phyloP scores from a whole-genome alignment of 257 asterid species.

The Solanum boliviense region DNA sequence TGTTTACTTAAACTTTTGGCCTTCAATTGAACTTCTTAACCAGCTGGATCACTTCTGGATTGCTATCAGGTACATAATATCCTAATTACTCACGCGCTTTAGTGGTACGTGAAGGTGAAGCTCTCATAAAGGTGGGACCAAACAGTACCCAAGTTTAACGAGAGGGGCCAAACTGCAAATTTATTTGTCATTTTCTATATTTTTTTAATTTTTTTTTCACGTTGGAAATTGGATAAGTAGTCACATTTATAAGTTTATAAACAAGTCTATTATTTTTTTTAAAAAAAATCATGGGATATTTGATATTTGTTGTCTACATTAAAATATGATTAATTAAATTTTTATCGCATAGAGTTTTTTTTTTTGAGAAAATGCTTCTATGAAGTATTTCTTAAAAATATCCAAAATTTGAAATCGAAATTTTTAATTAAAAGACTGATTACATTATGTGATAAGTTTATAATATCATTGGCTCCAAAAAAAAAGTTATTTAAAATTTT shows the following conservation, averaged over 20 bases:
- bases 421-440: too few relatives aligned
- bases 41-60: not conserved
- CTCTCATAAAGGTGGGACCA: not conserved
- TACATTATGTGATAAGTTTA: not conserved
- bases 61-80: not conserved
- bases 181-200: not conserved
- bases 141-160: not conserved
- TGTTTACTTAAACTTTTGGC: not conserved
- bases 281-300: not conserved
- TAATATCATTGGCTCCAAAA: not conserved
- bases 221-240: not conserved
- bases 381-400: too few relatives aligned
- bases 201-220: not conserved
- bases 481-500: not conserved
- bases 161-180: not conserved
- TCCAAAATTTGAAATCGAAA: rapidly evolving
- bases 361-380: too few relatives aligned
- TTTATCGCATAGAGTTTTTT: too few relatives aligned
- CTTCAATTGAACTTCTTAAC: not conserved
- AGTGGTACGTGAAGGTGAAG: not conserved
- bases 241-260: not conserved
- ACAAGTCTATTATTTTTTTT: too few relatives aligned
- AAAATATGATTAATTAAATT: too few relatives aligned
- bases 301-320: not conserved
- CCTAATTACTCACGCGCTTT: not conserved